Percentiles rank a stretch among this genome's conserved stretches.
Conservation (phyloP, 345 rosid species). For the Pistacia integerrima region DNA sequence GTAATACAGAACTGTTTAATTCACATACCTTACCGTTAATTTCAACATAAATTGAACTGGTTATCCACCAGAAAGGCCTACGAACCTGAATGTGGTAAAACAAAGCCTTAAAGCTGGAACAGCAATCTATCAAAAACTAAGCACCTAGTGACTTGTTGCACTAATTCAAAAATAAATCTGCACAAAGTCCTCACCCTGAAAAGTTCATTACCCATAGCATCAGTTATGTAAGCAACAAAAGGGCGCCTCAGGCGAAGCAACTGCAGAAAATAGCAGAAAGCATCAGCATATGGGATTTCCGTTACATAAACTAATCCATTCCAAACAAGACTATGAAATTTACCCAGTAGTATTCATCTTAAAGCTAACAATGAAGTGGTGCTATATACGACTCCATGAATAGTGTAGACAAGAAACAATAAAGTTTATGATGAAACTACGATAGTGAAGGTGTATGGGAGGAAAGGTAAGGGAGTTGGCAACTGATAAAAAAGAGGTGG, state of each 20-base stretch:
- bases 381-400: too few relatives aligned
- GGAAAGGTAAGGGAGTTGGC: too few relatives aligned
- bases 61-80: conserved; percentile 96
- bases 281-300: not conserved
- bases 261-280: conserved; percentile 33
- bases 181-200: conserved; percentile 62
- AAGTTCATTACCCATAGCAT: conserved; percentile 72
- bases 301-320: not conserved
- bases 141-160: conserved; percentile 1
- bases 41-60: conserved; percentile 93
- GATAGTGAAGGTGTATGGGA: too few relatives aligned
- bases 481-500: too few relatives aligned
- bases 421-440: too few relatives aligned
- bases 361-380: too few relatives aligned
- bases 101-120: conserved; percentile 26
- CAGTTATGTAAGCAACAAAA: conserved; percentile 77
- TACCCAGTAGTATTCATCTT: too few relatives aligned
- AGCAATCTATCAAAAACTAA: conserved; percentile 20
- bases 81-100: conserved; percentile 63
- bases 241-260: conserved; percentile 88
- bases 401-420: too few relatives aligned
- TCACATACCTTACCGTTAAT: conserved; percentile 75
- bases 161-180: conserved; percentile 14
- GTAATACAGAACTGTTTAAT: conserved; percentile 8
- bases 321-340: too few relatives aligned